phyloP scores from a whole-genome alignment of 2,329 filamentous ascomycete species.

The Beauveria medogensis region DNA sequence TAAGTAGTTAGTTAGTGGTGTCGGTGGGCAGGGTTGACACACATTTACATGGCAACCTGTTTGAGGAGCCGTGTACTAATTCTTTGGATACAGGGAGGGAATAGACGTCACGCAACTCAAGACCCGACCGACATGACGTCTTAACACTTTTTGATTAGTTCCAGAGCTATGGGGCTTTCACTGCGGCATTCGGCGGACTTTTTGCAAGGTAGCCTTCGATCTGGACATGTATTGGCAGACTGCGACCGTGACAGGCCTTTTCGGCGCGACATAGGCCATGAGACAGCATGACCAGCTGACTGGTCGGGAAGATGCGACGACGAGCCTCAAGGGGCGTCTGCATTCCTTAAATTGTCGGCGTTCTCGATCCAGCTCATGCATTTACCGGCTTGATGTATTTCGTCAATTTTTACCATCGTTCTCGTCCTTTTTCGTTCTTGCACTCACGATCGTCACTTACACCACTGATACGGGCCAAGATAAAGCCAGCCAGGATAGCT shows the following conservation, averaged over 20 bases:
- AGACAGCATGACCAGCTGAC: conserved; percentile 4
- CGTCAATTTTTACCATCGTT: neutral
- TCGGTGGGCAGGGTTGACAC: neutral
- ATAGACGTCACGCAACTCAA: neutral
- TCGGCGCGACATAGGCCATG: neutral
- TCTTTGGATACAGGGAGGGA: neutral
- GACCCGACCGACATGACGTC: neutral
- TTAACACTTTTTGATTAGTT: neutral
- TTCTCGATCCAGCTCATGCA: neutral
- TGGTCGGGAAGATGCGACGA: neutral
- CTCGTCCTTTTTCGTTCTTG: neutral
- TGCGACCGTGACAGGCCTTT: neutral
- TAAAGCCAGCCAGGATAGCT: neutral
- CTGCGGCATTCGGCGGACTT: neutral
- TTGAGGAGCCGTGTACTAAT: too few species aligned
- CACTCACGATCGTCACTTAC: neutral
- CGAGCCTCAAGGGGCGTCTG: neutral
- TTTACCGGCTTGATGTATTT: neutral
- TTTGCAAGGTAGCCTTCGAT: neutral
- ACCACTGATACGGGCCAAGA: neutral
- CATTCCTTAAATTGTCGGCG: neutral
- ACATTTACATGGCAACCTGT: neutral
- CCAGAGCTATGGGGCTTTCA: neutral
- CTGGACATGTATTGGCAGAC: neutral
- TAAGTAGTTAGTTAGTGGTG: neutral